Evolutionary conservation across 2,329 filamentous ascomycete genomes (phyloP).

Genomic region (Cladosporium sp.): DNA sequence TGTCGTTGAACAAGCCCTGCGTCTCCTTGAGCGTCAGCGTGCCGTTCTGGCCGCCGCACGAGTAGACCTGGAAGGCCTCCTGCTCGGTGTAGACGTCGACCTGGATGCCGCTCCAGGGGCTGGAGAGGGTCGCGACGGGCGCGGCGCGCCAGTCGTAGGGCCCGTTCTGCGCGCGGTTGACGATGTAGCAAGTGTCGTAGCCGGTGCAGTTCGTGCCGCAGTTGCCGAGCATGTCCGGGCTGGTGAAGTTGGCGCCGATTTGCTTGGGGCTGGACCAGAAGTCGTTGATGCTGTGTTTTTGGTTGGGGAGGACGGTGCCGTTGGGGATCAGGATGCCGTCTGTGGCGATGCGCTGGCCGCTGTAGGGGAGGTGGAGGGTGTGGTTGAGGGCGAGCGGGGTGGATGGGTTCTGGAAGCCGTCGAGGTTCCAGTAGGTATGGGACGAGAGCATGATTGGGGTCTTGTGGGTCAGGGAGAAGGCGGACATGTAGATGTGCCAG

Average conservation of each 20-base stretch:
- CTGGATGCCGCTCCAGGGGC: constrained; percentile 73
- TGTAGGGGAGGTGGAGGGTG: constrained; percentile 66
- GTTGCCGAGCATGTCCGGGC: constrained; percentile 59
- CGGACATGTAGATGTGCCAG: constrained; percentile 69
- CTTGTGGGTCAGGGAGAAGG: constrained; percentile 63
- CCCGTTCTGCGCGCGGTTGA: constrained; percentile 55
- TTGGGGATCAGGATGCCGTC: constrained; percentile 50
- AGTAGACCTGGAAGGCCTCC: constrained; percentile 82
- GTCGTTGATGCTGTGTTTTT: constrained; percentile 63
- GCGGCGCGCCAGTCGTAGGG: constrained; percentile 58
- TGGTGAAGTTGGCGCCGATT: constrained; percentile 62
- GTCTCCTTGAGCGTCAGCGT: constrained; percentile 61
- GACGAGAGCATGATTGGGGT: constrained; percentile 78
- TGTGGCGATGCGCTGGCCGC: constrained; percentile 60
- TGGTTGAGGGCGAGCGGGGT: constrained; percentile 62
- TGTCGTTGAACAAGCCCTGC: constrained; percentile 55
- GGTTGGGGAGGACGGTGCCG: constrained; percentile 61
- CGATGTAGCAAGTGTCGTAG: constrained; percentile 71
- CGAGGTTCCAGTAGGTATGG: constrained; percentile 76
- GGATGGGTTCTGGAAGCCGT: constrained; percentile 69
- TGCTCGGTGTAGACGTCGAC: constrained; percentile 79
- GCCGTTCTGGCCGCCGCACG: constrained; percentile 67
- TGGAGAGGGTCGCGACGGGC: constrained; percentile 61
- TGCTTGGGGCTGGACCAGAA: constrained; percentile 79
- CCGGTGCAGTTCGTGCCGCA: constrained; percentile 79